Percentiles rank a stretch among this genome's conserved stretches.
These are phyloP conservation scores for Phytophthora boehmeriae DNA, from an alignment of 352 stramenopile genomes.

Conservation along the genomic window DNA sequence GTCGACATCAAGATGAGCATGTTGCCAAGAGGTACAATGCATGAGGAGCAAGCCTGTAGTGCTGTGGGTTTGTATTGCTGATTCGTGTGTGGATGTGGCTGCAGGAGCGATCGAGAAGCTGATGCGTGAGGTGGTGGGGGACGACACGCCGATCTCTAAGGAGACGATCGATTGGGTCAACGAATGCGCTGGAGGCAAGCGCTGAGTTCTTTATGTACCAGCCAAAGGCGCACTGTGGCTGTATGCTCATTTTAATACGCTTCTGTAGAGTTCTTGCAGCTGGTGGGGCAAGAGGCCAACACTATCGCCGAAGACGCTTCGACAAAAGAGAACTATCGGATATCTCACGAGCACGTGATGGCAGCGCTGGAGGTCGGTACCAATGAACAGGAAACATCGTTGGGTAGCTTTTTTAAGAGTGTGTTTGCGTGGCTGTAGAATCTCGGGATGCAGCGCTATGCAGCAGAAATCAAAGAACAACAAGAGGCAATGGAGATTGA, in stretches of 20 bases:
- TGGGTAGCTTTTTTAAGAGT: background rate
- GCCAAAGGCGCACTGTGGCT: too few relatives aligned
- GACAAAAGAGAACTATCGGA: conserved; percentile 75
- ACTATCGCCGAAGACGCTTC: conserved; percentile 45
- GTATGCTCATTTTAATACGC: background rate
- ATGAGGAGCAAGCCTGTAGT: too few relatives aligned
- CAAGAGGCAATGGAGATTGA: conserved; percentile 35
- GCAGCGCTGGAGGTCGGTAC: conserved; percentile 52
- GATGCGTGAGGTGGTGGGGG: conserved; percentile 58
- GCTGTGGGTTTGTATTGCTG: background rate
- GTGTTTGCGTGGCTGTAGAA: conserved; percentile 22
- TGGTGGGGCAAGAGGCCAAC: conserved; percentile 59
- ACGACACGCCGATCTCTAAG: conserved; percentile 61
- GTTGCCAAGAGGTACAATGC: background rate
- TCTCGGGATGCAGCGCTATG: conserved; percentile 44
- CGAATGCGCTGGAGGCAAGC: conserved; percentile 55
- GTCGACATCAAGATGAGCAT: background rate
- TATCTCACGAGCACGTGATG: conserved; percentile 62
- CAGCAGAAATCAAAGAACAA: conserved; percentile 34
- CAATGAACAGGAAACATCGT: background rate
- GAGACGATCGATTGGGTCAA: conserved; percentile 73
- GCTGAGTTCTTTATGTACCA: background rate
- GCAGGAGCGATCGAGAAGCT: conserved; percentile 42
- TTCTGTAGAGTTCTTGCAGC: conserved; percentile 54
- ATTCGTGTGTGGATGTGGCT: conserved; percentile 1